Base-by-base conservation (phyloP, 2,329 filamentous ascomycete species). In the Didymella pinodella region DNA sequence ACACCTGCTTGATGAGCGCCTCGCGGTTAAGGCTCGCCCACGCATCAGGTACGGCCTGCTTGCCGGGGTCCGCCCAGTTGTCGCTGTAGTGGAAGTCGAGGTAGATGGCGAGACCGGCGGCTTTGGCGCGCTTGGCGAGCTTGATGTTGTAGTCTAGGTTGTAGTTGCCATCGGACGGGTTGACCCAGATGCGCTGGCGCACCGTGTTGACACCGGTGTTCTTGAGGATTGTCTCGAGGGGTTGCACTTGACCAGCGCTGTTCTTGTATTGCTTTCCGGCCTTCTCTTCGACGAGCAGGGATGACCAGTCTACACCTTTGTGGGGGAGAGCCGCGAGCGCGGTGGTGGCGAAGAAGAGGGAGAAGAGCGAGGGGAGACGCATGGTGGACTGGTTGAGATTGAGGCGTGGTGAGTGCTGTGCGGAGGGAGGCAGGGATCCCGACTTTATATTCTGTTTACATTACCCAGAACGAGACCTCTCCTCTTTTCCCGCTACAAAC, bases 181-280 rank as follows among this genome's bases (percentile, higher is more conserved):
- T 89, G 25, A 91, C 89, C 89, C 89, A 92, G 43, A 92, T 75
- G 26, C 90, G 83, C 73, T 92, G 89, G 18, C 89, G 85, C 45
- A 91, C 85, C 0, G 86, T 89, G 74, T 91, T 91, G 65, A 90
- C 84, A 14, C 89, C 89, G 28, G 81, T 84, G 11, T 77, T 78
- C 3, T 80, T 83, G 3, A 91, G 77, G 52, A 91, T 90, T 2
- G 77, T 81, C 68, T 92, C 89, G 1, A 92, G 79, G 0, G 85
- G 75, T 57, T 86, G 78, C 0, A 77, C 75, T 2, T 77, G 75
- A 36, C 88, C 88, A 20, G 80, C 78, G 0, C 80, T 73, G 48
- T 83, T 85, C 64, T 86, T 88, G 80, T 90, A 92, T 0, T 77
- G 78, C 62, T 85, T 82, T 1, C 88, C 88, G 0, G 83, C 80